Conservation (phyloP, 345 rosid species). For the Kernera saxatilis region DNA sequence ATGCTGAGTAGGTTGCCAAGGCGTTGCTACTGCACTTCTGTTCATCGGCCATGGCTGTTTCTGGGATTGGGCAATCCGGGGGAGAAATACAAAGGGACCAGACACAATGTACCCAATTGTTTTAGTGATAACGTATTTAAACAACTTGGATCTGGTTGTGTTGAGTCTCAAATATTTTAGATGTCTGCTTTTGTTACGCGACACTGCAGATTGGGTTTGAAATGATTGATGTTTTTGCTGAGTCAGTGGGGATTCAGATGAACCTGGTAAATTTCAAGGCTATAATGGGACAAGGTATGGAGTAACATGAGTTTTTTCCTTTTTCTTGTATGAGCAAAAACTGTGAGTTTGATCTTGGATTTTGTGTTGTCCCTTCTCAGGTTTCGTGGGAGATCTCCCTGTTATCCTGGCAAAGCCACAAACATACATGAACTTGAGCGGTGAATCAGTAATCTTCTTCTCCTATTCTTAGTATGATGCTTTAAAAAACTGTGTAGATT, state of each 20-base stretch:
- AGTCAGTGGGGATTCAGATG: slow-evolving; percentile 53
- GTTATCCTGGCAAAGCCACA: slow-evolving; percentile 73
- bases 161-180: not conserved
- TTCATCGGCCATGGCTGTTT: slow-evolving; percentile 68
- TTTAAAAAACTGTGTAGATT: not conserved
- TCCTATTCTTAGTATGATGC: not conserved
- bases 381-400: slow-evolving; percentile 51
- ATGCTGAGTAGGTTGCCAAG: slow-evolving; percentile 29
- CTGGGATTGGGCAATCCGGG: slow-evolving; percentile 91
- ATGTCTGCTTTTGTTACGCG: not conserved
- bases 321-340: not conserved
- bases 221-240: slow-evolving; percentile 69
- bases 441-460: slow-evolving; percentile 63
- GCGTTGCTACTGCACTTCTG: slow-evolving; percentile 51
- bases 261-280: slow-evolving; percentile 56
- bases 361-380: slow-evolving; percentile 22
- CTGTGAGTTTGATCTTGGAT: not conserved
- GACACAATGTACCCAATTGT: slow-evolving; percentile 58
- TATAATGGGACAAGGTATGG: slow-evolving; percentile 60
- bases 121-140: not conserved
- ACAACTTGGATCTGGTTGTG: not conserved
- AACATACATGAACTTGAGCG: slow-evolving; percentile 94
- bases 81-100: slow-evolving; percentile 69
- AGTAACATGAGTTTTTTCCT: not conserved
- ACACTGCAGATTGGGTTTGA: slow-evolving; percentile 51